phyloP scores from a whole-genome alignment of 2,329 filamentous ascomycete species.

The Exserohilum turcica region DNA sequence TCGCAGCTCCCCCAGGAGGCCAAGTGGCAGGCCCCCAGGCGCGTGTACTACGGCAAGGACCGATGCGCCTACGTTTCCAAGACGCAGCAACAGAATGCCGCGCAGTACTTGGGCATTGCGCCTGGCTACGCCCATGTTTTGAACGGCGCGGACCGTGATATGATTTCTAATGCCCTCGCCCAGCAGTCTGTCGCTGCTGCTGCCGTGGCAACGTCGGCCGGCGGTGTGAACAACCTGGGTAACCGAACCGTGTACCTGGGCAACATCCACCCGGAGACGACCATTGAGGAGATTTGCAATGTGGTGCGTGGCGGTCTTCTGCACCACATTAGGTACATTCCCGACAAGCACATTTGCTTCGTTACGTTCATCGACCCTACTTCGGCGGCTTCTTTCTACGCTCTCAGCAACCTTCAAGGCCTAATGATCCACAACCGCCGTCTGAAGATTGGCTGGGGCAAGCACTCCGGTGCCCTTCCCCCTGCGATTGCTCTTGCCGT shows the following conservation, averaged over 20 bases:
- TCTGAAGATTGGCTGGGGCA: slow-evolving; percentile 98
- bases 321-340: slow-evolving; percentile 98
- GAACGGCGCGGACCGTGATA: slow-evolving; percentile 91
- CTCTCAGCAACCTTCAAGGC: slow-evolving; percentile 93
- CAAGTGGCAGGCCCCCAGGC: slow-evolving; percentile 94
- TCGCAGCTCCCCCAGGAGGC: slow-evolving; percentile 93
- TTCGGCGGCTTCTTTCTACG: slow-evolving; percentile 96
- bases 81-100: slow-evolving; percentile 98
- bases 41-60: slow-evolving; percentile 99
- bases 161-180: slow-evolving; percentile 94
- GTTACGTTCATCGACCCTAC: slow-evolving; percentile 99
- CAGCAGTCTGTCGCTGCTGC: slow-evolving; percentile 98
- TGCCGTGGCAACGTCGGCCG: slow-evolving; percentile 93
- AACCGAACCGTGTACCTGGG: slow-evolving; percentile 98
- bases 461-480: slow-evolving; percentile 94
- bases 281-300: slow-evolving; percentile 99
- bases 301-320: slow-evolving; percentile 93
- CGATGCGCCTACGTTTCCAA: slow-evolving; percentile 98
- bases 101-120: slow-evolving; percentile 95
- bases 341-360: slow-evolving; percentile 99
- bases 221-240: slow-evolving; percentile 94
- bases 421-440: slow-evolving; percentile 99
- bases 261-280: slow-evolving; percentile 98
- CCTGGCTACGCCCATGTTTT: slow-evolving; percentile 96
- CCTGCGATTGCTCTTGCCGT: slow-evolving; percentile 95